phyloP scores from a whole-genome alignment of 345 rosid species.

The Eucalyptus polybractea region DNA sequence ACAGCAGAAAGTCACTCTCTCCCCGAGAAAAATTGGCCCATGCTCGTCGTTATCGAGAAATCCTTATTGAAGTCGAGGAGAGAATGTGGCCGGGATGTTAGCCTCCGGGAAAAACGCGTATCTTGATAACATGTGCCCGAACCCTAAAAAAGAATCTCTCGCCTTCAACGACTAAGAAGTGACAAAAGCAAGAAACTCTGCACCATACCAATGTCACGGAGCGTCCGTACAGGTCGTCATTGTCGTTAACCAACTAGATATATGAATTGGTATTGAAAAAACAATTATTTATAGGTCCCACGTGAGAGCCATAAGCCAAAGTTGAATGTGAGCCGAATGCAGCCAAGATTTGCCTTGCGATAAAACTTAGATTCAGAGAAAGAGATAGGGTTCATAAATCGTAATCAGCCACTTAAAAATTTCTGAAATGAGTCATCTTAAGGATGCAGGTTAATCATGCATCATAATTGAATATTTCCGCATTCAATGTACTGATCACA shows the following conservation, averaged over 20 bases:
- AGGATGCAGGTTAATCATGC: neutral
- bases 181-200: neutral
- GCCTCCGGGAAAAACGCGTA: neutral
- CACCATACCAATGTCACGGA: accelerated
- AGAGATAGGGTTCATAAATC: neutral
- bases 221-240: accelerated
- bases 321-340: neutral
- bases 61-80: neutral
- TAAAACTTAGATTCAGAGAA: neutral
- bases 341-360: neutral
- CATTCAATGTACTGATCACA: neutral
- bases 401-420: neutral
- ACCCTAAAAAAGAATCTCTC: neutral
- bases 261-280: neutral
- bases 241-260: neutral
- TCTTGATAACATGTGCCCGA: neutral
- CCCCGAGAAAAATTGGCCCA: neutral
- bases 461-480: neutral
- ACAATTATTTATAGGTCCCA: neutral
- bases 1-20: neutral
- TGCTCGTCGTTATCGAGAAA: neutral
- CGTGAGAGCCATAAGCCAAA: accelerated
- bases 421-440: neutral
- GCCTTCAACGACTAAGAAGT: neutral
- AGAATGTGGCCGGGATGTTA: neutral